A percentile compares a stretch with the other conserved stretches of the same genome.
phyloP scores from a whole-genome alignment of 1,139 yeast species.

The Nakaseomyces delphensis region DNA sequence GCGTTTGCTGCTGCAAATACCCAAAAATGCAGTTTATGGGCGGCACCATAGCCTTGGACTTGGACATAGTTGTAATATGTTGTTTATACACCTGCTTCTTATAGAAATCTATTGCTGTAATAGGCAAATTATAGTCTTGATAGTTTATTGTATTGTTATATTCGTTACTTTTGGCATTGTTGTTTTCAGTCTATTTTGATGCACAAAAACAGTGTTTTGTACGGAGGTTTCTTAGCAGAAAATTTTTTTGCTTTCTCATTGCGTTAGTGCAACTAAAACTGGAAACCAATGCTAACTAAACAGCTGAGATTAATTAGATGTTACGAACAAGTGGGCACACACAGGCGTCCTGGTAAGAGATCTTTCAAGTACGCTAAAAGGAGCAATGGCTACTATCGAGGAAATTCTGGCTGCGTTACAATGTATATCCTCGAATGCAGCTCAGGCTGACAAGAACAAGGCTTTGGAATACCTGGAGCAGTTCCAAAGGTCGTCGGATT shows the following conservation, averaged over 20 bases:
- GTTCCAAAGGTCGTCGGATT: conserved; percentile 71
- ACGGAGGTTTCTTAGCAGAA: neutral
- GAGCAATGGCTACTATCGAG: conserved; percentile 11
- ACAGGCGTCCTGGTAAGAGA: no score
- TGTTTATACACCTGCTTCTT: no score
- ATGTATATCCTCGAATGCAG: conserved; percentile 26
- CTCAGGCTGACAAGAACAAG: conserved; percentile 23
- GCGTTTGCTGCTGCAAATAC: conserved; percentile 70
- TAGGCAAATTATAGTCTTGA: no score
- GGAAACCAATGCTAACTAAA: no score
- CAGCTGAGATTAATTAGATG: no score
- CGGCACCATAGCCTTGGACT: conserved; percentile 48
- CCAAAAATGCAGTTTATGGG: conserved; percentile 89
- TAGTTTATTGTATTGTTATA: no score
- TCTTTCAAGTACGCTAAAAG: no score
- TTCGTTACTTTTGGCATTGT: no score
- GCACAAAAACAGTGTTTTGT: neutral
- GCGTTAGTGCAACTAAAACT: no score
- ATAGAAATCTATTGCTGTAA: no score
- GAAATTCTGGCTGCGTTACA: conserved; percentile 22
- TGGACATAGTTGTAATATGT: neutral
- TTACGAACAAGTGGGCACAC: no score
- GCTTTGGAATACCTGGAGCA: conserved; percentile 49
- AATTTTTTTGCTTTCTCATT: no score
- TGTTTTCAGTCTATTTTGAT: neutral